Base-by-base conservation (phyloP, 2,329 filamentous ascomycete species). In the Trematosphaeria pertusa region DNA sequence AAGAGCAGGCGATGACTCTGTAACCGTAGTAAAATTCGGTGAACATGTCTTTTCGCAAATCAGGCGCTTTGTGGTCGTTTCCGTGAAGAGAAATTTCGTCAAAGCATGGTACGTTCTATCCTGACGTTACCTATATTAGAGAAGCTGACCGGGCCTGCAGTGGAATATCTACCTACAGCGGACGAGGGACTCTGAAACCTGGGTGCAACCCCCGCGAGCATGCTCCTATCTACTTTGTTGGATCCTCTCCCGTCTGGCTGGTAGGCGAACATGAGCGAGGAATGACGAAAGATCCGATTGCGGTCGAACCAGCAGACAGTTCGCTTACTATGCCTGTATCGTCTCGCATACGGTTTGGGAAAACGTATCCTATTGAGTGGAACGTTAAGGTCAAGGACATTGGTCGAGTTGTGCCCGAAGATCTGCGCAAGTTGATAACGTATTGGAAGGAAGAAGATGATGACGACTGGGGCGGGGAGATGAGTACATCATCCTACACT, bases 301-400 rank as follows among this genome's bases (percentile, higher is more conserved):
- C 58, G 24, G 61, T 77, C n/a, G 37, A 54, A 9, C 62, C 64
- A 1, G 47, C 45, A 0, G 48, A 37, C n/a, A 12, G 8, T 28
- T 7, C 8, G 12, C 50, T 69, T 18, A 63, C 47, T n/a, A 52
- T 76, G 11, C 46, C 70, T 18, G 5, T 20, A 0, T 59, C 67
- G 41, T 75, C 71, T 7, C 62, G 71, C 7, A 38, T 75, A 5
- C 70, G 73, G 19, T 73, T 74, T 38, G 67, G 60, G 5, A 74
- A 74, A 17, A 24, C 30, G 10, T 48, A 71, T 50, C 72, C 68
- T 0, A 65, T 77, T 17, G 70, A 76, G 41, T 67, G 73, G 44
- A 75, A 76, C 43, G 54, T 73, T 26, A 74, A 70, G 43, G 71
- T 74, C 3, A 65, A 69, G 15, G 59, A 70, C 4, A 61, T 77